Evolutionary conservation across 495 filamentous ascomycete genomes (phyloP).

Genomic region (Tuber magnatum): DNA sequence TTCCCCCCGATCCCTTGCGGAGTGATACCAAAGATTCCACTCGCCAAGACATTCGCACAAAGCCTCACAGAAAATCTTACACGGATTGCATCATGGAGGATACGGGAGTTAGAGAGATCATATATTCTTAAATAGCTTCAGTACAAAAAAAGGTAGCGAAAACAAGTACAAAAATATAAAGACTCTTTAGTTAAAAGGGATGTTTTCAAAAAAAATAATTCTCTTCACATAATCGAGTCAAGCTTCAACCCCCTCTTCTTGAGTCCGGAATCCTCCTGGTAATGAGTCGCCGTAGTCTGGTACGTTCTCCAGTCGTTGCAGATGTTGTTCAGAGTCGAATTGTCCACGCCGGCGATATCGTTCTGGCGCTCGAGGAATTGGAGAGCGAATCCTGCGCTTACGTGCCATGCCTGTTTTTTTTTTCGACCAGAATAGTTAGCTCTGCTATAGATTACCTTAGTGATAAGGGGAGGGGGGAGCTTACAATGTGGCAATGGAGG

Average conservation of each 20-base stretch:
- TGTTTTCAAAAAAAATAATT: background rate
- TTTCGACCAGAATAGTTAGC: slow-evolving; percentile 47
- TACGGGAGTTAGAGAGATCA: background rate
- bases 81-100: background rate
- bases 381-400: slow-evolving; percentile 45
- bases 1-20: background rate
- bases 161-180: background rate
- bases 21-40: background rate
- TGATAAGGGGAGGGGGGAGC: background rate
- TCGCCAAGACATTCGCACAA: background rate
- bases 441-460: background rate
- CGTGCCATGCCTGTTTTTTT: slow-evolving; percentile 48
- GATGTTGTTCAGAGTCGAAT: slow-evolving; percentile 38
- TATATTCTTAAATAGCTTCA: background rate
- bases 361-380: slow-evolving; percentile 47
- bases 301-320: slow-evolving; percentile 24
- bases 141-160: background rate
- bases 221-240: background rate
- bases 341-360: slow-evolving; percentile 31
- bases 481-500: slow-evolving; percentile 42
- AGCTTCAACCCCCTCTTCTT: slow-evolving; percentile 16
- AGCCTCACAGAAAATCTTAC: background rate
- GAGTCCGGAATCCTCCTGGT: slow-evolving; percentile 24
- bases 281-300: slow-evolving; percentile 11
- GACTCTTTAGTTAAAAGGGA: background rate